Conservation (phyloP, 495 filamentous ascomycete genomes). For the Jackrogersella minutella region DNA sequence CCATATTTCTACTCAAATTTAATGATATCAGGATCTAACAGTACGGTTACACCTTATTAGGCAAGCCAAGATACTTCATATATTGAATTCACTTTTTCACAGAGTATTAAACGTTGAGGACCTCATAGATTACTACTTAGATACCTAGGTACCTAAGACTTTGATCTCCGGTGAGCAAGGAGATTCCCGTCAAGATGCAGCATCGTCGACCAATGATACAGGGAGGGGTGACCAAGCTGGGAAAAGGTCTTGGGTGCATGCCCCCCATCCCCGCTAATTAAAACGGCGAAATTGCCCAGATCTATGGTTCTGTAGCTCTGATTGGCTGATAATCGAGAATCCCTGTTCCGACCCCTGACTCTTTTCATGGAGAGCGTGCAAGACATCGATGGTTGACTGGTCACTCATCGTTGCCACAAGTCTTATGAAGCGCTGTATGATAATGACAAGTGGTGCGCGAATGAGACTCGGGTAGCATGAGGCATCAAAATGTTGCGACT, state of each 20-base stretch:
- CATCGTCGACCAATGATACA: conserved; percentile 21
- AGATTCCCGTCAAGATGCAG: not conserved
- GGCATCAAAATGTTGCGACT: not conserved
- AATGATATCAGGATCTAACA: not conserved
- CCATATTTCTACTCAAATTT: not conserved
- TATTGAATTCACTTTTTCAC: not conserved
- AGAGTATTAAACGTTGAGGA: not conserved
- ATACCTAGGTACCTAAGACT: not conserved
- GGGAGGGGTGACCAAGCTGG: conserved; percentile 13
- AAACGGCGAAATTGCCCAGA: not conserved
- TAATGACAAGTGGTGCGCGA: conserved; percentile 1
- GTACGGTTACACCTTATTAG: not conserved
- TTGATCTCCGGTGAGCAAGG: too few species aligned
- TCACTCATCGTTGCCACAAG: conserved; percentile 6
- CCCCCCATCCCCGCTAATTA: conserved; percentile 3
- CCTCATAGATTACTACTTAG: not conserved
- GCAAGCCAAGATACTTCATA: too few species aligned
- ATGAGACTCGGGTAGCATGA: not conserved
- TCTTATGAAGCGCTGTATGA: conserved; percentile 5
- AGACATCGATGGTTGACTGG: conserved; percentile 8
- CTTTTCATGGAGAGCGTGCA: not conserved
- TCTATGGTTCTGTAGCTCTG: not conserved
- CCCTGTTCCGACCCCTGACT: not conserved
- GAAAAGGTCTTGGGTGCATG: conserved; percentile 16
- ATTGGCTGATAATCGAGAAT: not conserved